Evolutionary conservation across 371 early-diverging fungal species (phyloP).

Genomic region (Blastocladiella emersonii): DNA sequence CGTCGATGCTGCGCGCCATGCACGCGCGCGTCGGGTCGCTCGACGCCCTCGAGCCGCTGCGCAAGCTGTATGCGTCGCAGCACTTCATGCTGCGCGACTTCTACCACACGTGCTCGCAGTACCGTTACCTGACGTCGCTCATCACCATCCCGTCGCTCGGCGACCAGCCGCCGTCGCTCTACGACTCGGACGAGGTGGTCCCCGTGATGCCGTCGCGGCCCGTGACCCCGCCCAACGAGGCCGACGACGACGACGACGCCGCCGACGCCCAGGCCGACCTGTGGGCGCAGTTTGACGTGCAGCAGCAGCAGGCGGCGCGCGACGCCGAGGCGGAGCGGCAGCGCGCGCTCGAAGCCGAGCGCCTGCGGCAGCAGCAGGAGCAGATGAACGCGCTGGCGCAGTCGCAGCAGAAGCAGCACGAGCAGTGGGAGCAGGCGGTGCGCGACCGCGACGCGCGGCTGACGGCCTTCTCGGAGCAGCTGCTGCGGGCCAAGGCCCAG

Average conservation of each 20-base stretch:
- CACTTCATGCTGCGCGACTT: conserved; percentile 78
- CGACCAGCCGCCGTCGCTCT: conserved; percentile 7
- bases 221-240: conserved; percentile 7
- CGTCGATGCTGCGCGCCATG: conserved; percentile 91
- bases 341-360: conserved; percentile 33
- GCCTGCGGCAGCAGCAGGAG: conserved; percentile 56
- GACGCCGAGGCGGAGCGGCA: conserved; percentile 44
- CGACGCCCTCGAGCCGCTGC: conserved; percentile 76
- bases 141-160: conserved; percentile 76
- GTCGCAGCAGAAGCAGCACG: conserved; percentile 24
- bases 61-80: conserved; percentile 67
- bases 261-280: conserved; percentile 24
- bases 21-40: conserved; percentile 63
- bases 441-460: conserved; percentile 22
- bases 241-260: conserved; percentile 19
- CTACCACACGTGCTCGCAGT: conserved; percentile 77
- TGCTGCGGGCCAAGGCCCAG: conserved; percentile 47
- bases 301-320: conserved; percentile 25
- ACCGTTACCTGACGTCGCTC: conserved; percentile 81
- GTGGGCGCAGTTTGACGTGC: not conserved
- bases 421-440: conserved; percentile 41
- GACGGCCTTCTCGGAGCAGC: conserved; percentile 56
- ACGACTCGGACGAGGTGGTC: conserved; percentile 1
- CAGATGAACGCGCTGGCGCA: conserved; percentile 42
- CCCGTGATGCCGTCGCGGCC: conserved; percentile 4